Conservation (phyloP, 73 alveolate species). For the Symbiodinium natans region DNA sequence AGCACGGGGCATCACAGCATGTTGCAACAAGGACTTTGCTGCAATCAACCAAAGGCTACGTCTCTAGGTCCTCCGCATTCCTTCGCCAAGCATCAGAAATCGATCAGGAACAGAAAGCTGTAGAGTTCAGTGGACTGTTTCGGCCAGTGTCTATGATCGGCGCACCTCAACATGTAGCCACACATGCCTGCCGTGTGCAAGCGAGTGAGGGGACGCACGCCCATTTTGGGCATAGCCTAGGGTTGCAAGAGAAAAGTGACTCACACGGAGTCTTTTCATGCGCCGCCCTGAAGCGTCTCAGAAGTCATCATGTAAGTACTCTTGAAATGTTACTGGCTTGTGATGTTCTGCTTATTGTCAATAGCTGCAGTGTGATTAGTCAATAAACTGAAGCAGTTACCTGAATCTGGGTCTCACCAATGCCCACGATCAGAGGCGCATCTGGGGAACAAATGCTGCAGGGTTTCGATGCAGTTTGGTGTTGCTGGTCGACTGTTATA, state of each 20-base stretch:
- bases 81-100: no score
- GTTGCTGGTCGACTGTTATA: no score
- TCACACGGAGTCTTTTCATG: neutral
- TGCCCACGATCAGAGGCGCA: neutral
- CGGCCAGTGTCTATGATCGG: neutral
- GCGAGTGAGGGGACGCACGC: neutral
- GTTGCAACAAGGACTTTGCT: no score
- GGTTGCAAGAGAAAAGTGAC: neutral
- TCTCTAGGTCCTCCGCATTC: neutral
- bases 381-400: no score
- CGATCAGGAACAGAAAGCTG: no score
- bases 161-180: neutral
- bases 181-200: neutral
- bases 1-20: no score
- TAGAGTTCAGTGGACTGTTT: neutral
- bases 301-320: no score
- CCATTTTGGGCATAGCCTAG: neutral
- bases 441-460: neutral
- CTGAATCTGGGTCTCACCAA: neutral
- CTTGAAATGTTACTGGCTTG: no score
- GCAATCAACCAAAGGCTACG: neutral
- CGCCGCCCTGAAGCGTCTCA: no score
- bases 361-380: no score
- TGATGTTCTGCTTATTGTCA: no score
- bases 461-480: no score